Conservation (phyloP, 495 filamentous ascomycete genomes). For the Neurospora africana region DNA sequence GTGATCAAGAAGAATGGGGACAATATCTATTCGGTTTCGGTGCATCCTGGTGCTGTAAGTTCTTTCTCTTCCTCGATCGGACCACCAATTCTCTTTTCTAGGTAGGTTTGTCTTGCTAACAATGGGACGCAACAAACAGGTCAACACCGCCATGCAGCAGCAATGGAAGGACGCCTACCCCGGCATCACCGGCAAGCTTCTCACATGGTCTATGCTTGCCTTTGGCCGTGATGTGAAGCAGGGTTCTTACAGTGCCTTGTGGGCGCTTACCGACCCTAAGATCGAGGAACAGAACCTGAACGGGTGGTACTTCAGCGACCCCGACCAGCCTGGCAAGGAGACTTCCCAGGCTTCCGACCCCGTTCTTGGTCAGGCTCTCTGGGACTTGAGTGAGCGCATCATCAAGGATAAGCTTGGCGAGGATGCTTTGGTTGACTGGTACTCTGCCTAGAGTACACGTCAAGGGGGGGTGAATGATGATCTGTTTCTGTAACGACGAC, state of each 20-base stretch:
- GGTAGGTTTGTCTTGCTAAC: neutral
- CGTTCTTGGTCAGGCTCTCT: slow-evolving; percentile 29
- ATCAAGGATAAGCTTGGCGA: slow-evolving; percentile 35
- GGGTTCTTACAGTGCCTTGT: slow-evolving; percentile 34
- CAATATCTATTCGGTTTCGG: slow-evolving; percentile 28
- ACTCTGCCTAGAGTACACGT: neutral
- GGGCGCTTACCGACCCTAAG: slow-evolving; percentile 30
- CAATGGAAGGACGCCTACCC: slow-evolving; percentile 41
- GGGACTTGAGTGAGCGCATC: slow-evolving; percentile 31
- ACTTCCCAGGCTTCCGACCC: slow-evolving; percentile 30
- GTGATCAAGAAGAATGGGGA: slow-evolving; percentile 35
- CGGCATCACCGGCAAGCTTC: slow-evolving; percentile 27
- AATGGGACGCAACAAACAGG: slow-evolving; percentile 7
- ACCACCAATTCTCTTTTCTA: too few relatives aligned
- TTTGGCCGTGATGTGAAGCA: slow-evolving; percentile 29
- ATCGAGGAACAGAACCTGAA: slow-evolving; percentile 33
- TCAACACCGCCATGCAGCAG: slow-evolving; percentile 37
- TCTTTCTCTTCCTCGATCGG: neutral
- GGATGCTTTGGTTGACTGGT: slow-evolving; percentile 29
- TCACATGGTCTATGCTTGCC: slow-evolving; percentile 23
- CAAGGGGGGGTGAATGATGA: neutral
- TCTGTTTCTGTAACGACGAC: neutral
- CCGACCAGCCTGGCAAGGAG: slow-evolving; percentile 22
- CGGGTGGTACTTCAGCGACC: slow-evolving; percentile 32
- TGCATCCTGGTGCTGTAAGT: slow-evolving; percentile 35